A percentile compares a stretch with the other conserved stretches of the same genome.
Conservation (phyloP, 352 stramenopile species). For the Peronospora belbahrii region DNA sequence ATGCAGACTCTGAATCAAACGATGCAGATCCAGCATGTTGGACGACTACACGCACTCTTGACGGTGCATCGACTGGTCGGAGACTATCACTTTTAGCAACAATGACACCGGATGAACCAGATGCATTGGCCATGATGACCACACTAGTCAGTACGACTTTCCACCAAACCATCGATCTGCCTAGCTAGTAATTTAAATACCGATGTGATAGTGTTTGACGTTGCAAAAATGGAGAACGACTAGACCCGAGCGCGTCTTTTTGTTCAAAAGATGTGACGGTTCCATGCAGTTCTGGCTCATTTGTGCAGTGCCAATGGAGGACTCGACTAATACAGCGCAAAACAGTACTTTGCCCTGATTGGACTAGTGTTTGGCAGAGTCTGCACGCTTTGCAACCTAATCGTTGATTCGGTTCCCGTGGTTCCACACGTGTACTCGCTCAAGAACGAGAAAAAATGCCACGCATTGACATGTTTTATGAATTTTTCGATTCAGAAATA, state of each 20-base stretch:
- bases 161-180: constrained; percentile 1
- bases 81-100: constrained; percentile 5
- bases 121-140: background rate
- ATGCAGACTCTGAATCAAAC: background rate
- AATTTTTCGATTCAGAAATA: no score
- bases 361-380: constrained; percentile 3
- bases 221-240: constrained; percentile 20
- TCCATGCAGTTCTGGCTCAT: background rate
- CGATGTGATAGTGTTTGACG: no score
- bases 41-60: background rate
- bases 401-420: constrained; percentile 1
- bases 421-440: no score
- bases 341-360: constrained; percentile 9
- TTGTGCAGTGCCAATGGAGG: background rate
- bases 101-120: background rate
- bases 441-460: no score
- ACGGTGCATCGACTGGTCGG: background rate
- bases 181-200: background rate
- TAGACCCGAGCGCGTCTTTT: background rate
- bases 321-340: constrained; percentile 9
- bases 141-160: constrained; percentile 1
- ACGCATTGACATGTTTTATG: no score
- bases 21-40: constrained; percentile 2
- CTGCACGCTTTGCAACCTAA: constrained; percentile 1
- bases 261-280: constrained; percentile 3